A percentile compares a stretch with the other conserved stretches of the same genome.
Conservation (phyloP, 305 asterid species). For the Rubia tinctorum region DNA sequence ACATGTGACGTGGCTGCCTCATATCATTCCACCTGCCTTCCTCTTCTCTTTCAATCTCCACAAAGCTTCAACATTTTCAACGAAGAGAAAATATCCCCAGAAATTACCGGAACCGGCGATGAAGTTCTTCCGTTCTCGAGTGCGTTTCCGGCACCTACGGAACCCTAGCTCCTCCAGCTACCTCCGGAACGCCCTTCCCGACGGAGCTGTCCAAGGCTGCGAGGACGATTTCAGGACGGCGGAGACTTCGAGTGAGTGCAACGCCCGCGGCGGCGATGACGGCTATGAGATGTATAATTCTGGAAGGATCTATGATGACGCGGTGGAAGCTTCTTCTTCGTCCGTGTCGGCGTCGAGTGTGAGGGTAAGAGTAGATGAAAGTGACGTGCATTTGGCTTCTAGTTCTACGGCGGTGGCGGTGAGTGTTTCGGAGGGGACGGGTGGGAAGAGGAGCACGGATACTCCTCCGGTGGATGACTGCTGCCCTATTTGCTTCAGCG, state of each 20-base stretch:
- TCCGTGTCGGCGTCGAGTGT: conserved; percentile 11
- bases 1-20: too few species aligned
- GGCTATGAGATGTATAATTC: conserved; percentile 4
- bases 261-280: conserved; percentile 17
- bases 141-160: conserved; percentile 7
- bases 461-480: conserved; percentile 71
- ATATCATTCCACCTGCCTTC: not conserved
- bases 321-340: conserved; percentile 12
- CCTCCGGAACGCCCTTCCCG: not conserved
- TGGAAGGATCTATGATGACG: conserved; percentile 13
- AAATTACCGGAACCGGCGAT: not conserved
- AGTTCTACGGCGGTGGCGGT: not conserved
- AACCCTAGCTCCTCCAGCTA: conserved; percentile 11
- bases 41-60: not conserved
- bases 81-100: not conserved
- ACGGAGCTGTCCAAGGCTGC: conserved; percentile 1
- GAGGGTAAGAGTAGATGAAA: conserved; percentile 17
- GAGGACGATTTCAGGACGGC: conserved; percentile 8
- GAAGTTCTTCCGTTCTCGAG: conserved; percentile 19
- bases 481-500: conserved; percentile 74
- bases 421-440: conserved; percentile 18
- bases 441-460: conserved; percentile 34
- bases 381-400: conserved; percentile 10
- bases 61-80: not conserved
- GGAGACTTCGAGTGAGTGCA: conserved; percentile 16